These are phyloP conservation scores for Globisporangium spinosum DNA, from an alignment of 352 stramenopile genomes.

Conservation along the genomic window DNA sequence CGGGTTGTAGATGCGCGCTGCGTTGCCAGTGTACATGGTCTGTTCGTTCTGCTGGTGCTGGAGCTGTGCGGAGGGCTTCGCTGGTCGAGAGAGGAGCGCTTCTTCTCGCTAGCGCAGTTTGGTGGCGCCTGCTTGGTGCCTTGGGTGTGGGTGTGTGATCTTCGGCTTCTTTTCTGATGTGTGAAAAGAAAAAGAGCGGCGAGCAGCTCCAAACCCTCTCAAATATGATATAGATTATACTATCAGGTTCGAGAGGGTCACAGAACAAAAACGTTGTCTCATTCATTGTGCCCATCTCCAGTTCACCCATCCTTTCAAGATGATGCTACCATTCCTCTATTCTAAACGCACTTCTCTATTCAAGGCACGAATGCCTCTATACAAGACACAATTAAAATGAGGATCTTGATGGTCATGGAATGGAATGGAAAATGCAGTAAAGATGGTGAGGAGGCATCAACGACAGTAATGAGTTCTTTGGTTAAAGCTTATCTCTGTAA, in stretches of 20 bases:
- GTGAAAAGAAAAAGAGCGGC: slow-evolving; percentile 13
- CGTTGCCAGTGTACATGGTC: slow-evolving; percentile 55
- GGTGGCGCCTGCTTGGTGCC: neutral
- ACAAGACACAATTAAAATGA: neutral
- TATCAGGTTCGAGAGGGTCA: neutral
- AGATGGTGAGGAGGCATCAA: neutral
- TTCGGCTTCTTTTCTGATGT: slow-evolving; percentile 8
- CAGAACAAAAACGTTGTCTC: neutral
- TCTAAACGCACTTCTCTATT: neutral
- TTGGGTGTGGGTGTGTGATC: slow-evolving; percentile 1
- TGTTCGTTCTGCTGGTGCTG: slow-evolving; percentile 14
- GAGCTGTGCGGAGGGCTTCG: neutral
- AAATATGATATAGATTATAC: neutral
- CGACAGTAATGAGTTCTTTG: neutral
- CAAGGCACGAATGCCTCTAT: neutral
- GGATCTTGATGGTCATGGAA: neutral
- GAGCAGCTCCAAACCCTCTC: neutral
- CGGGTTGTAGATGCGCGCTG: slow-evolving; percentile 66
- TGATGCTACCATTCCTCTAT: neutral
- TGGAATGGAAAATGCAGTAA: neutral
- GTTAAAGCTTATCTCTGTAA: neutral
- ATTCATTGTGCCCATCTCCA: neutral
- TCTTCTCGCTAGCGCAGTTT: neutral
- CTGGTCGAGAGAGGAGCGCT: slow-evolving; percentile 1
- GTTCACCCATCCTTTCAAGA: neutral